phyloP scores from a whole-genome alignment of 2,329 filamentous ascomycete species.

The Beauveria brongniartii region DNA sequence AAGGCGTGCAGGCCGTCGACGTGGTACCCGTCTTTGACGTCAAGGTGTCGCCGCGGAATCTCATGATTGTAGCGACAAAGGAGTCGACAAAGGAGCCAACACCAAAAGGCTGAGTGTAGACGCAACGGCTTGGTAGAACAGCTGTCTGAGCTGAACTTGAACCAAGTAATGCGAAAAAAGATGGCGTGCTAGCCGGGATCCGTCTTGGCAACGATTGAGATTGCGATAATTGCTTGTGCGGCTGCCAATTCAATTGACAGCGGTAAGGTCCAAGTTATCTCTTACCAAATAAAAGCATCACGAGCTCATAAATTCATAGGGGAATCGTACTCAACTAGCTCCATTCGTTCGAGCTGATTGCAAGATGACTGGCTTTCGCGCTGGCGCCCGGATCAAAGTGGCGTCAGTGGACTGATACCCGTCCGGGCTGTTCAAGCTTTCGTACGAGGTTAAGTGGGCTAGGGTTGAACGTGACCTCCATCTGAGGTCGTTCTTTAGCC shows the following conservation, averaged over 20 bases:
- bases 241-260: not conserved
- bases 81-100: not conserved
- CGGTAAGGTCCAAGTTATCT: not conserved
- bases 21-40: conserved; percentile 21
- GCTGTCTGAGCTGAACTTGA: not conserved
- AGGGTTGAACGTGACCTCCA: not conserved
- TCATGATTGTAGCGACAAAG: conserved; percentile 14
- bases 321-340: too few species aligned
- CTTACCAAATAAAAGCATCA: too few species aligned
- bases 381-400: too few species aligned
- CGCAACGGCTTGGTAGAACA: too few species aligned
- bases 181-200: not conserved
- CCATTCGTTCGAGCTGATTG: too few species aligned
- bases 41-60: conserved; percentile 19
- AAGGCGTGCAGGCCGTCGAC: conserved; percentile 16
- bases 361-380: too few species aligned
- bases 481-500: not conserved
- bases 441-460: not conserved
- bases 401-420: not conserved
- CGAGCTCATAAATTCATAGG: too few species aligned
- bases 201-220: not conserved
- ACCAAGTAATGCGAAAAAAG: not conserved
- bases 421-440: not conserved
- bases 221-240: not conserved
- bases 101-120: too few species aligned